A percentile compares a stretch with the other conserved stretches of the same genome.
Conservation (phyloP, 331 rosid genomes). For the Stylosanthes scabra region DNA sequence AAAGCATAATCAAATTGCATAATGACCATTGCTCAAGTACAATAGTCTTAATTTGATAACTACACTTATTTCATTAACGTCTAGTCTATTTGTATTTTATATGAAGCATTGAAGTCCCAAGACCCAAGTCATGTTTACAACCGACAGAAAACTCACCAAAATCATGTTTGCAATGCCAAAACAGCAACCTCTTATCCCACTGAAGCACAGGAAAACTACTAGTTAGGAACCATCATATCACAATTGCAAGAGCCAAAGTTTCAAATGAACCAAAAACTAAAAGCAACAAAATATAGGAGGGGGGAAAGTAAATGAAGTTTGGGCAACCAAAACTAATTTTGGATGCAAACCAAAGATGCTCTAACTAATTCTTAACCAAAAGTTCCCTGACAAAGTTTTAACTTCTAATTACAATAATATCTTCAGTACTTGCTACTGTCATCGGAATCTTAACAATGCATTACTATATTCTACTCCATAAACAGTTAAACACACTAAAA, state of each 20-base stretch:
- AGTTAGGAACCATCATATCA: slow-evolving; percentile 37
- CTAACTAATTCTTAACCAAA: neutral
- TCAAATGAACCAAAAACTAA: slow-evolving; percentile 28
- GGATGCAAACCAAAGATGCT: no score
- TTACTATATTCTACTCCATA: neutral
- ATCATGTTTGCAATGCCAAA: slow-evolving; percentile 96
- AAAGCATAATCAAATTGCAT: neutral
- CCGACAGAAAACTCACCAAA: slow-evolving; percentile 65
- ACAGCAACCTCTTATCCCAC: slow-evolving; percentile 94
- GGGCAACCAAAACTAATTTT: no score
- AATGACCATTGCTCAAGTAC: slow-evolving; percentile 26
- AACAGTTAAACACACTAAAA: neutral
- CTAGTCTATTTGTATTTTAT: slow-evolving; percentile 14
- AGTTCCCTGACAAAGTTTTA: neutral
- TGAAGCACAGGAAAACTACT: slow-evolving; percentile 58
- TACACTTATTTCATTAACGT: slow-evolving; percentile 12
- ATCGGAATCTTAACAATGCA: slow-evolving; percentile 27
- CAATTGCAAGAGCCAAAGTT: slow-evolving; percentile 29
- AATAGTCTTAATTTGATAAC: slow-evolving; percentile 19
- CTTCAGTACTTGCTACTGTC: neutral
- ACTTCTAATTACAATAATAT: neutral
- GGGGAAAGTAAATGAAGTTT: no score
- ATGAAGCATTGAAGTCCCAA: slow-evolving; percentile 7
- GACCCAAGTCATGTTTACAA: neutral
- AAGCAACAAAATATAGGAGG: neutral